These are phyloP conservation scores for Rhizopus delemar DNA, from an alignment of 371 early-diverging fungal genomes.

Conservation along the genomic window DNA sequence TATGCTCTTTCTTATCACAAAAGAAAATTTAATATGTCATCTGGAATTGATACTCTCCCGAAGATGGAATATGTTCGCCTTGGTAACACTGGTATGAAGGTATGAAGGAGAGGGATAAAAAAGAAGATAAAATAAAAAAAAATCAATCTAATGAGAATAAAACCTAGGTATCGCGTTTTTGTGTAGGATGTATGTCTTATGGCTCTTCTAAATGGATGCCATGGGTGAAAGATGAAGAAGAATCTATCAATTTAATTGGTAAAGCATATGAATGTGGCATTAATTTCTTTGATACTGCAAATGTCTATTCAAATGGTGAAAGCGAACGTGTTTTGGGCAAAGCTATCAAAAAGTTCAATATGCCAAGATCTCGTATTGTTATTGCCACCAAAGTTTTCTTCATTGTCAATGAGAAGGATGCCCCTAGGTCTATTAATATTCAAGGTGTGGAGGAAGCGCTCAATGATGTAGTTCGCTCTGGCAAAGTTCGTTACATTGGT, in stretches of 20 bases:
- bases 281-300: constrained; percentile 45
- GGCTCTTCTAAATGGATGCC: constrained; percentile 30
- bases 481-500: constrained; percentile 54
- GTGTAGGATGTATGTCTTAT: constrained; percentile 50
- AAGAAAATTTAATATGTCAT: too few relatives aligned
- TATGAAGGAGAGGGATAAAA: too few relatives aligned
- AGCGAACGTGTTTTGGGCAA: constrained; percentile 42
- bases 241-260: constrained; percentile 41
- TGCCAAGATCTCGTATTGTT: constrained; percentile 40
- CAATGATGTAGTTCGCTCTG: constrained; percentile 50
- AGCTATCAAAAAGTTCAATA: constrained; percentile 36
- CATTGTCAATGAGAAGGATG: neutral
- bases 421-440: neutral
- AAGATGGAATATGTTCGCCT: constrained; percentile 28
- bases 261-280: constrained; percentile 48
- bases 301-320: constrained; percentile 39
- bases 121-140: constrained; percentile 3
- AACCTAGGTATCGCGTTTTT: constrained; percentile 15
- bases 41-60: neutral
- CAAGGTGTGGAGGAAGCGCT: constrained; percentile 39
- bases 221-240: constrained; percentile 47
- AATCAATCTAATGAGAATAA: neutral
- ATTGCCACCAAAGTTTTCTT: constrained; percentile 43
- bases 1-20: too few relatives aligned
- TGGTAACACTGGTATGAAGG: constrained; percentile 24